Conservation (phyloP, 2,329 filamentous ascomycete genomes). For the Lachnellula occidentalis region DNA sequence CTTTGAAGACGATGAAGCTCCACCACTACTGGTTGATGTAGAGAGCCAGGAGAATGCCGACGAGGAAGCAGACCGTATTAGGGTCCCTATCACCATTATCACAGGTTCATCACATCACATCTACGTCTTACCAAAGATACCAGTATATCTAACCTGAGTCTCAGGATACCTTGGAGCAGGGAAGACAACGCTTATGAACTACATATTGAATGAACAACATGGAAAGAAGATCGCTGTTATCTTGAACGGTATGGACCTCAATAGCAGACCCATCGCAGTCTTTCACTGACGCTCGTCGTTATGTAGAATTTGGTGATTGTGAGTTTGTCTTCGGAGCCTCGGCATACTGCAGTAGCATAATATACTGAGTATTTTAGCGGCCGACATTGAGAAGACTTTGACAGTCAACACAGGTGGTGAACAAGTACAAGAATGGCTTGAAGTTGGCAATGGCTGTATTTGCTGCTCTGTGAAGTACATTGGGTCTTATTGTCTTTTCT, state of each 20-base stretch:
- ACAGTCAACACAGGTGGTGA: constrained; percentile 82
- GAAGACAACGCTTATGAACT: constrained; percentile 92
- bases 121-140: neutral
- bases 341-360: neutral
- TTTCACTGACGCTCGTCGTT: neutral
- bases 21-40: constrained; percentile 57
- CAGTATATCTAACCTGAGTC: constrained; percentile 3
- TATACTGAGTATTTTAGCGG: constrained; percentile 40
- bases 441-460: constrained; percentile 93
- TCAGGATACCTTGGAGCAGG: constrained; percentile 89
- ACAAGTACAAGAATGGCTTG: constrained; percentile 88
- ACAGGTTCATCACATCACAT: constrained; percentile 50
- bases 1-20: constrained; percentile 58
- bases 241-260: constrained; percentile 63
- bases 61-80: constrained; percentile 48
- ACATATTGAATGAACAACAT: constrained; percentile 90
- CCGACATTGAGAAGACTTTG: constrained; percentile 93
- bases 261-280: neutral
- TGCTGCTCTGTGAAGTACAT: constrained; percentile 91
- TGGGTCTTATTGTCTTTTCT: neutral
- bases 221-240: constrained; percentile 98
- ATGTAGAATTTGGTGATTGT: constrained; percentile 77
- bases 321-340: constrained; percentile 31
- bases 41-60: constrained; percentile 33
- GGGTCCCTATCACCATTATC: constrained; percentile 80